Percentiles rank a stretch among this genome's conserved stretches.
Evolutionary conservation across 2,329 filamentous ascomycete species (phyloP).

Genomic region (Fusarium protoensiforme): DNA sequence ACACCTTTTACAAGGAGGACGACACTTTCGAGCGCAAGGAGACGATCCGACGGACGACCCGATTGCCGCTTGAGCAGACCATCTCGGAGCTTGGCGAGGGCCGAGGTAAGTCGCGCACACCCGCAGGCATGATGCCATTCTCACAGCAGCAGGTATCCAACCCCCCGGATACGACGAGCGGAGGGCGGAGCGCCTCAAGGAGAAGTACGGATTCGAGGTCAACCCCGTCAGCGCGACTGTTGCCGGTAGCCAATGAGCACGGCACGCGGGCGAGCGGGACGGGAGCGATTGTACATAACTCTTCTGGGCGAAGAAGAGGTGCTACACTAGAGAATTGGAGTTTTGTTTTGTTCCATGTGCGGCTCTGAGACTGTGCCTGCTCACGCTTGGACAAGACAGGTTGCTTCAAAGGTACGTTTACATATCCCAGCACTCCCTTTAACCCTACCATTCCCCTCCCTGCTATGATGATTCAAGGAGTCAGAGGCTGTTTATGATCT

Average conservation of each 20-base stretch:
- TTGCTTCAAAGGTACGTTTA: conserved; percentile 40
- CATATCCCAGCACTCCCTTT: not conserved
- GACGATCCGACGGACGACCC: conserved; percentile 76
- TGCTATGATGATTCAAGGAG: conserved; percentile 54
- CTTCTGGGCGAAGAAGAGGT: conserved; percentile 49
- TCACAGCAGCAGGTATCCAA: conserved; percentile 72
- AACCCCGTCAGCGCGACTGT: conserved; percentile 68
- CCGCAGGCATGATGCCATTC: conserved; percentile 3
- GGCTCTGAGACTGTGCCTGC: conserved; percentile 40
- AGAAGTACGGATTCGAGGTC: conserved; percentile 89
- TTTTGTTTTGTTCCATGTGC: conserved; percentile 47
- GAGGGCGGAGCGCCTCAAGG: conserved; percentile 82
- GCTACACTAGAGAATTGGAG: conserved; percentile 56
- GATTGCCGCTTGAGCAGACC: conserved; percentile 82
- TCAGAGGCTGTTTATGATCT: conserved; percentile 59
- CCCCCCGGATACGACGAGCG: conserved; percentile 87
- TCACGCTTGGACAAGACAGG: conserved; percentile 21
- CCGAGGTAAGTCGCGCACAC: conserved; percentile 70
- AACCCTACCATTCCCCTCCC: not conserved
- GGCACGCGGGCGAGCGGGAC: conserved; percentile 39
- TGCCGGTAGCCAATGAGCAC: conserved; percentile 55
- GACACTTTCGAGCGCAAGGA: conserved; percentile 83
- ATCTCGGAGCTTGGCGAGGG: conserved; percentile 86
- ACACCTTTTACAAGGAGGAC: conserved; percentile 64
- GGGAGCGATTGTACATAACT: conserved; percentile 51